A percentile compares a stretch with the other conserved stretches of the same genome.
Evolutionary conservation across 2,329 filamentous ascomycete genomes (phyloP).

Genomic region (Tothia fuscella): DNA sequence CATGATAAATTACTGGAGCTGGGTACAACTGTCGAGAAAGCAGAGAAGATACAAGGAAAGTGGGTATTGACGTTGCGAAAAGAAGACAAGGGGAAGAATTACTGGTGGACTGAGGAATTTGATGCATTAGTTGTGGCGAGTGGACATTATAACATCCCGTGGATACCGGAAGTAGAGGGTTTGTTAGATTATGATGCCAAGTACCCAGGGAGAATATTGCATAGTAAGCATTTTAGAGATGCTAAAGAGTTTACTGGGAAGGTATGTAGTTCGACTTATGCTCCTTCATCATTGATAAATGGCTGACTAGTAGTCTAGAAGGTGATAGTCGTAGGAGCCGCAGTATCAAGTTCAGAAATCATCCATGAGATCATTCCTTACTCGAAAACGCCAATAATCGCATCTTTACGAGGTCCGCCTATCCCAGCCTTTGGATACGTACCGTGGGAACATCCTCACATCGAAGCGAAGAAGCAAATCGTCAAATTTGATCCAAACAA

Average conservation of each 20-base stretch:
- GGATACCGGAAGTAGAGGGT: constrained; percentile 37
- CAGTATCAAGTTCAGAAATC: constrained; percentile 33
- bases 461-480: constrained; percentile 37
- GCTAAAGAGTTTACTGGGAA: constrained; percentile 34
- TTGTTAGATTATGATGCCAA: constrained; percentile 35
- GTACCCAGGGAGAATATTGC: constrained; percentile 39
- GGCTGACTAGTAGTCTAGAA: too few relatives aligned
- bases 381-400: background rate
- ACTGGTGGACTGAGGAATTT: constrained; percentile 44
- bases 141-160: constrained; percentile 23
- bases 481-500: constrained; percentile 30
- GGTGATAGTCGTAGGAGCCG: constrained; percentile 73
- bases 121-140: constrained; percentile 23
- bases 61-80: constrained; percentile 2
- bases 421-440: background rate
- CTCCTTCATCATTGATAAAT: too few relatives aligned
- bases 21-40: background rate
- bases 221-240: constrained; percentile 43
- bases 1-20: background rate
- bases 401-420: background rate
- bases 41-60: background rate
- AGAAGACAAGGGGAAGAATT: constrained; percentile 43
- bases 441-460: constrained; percentile 38
- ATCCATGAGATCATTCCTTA: background rate
- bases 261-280: constrained; percentile 24